Conservation (phyloP, 2,329 filamentous ascomycete species). For the Ophidiomyces ophidiicola region DNA sequence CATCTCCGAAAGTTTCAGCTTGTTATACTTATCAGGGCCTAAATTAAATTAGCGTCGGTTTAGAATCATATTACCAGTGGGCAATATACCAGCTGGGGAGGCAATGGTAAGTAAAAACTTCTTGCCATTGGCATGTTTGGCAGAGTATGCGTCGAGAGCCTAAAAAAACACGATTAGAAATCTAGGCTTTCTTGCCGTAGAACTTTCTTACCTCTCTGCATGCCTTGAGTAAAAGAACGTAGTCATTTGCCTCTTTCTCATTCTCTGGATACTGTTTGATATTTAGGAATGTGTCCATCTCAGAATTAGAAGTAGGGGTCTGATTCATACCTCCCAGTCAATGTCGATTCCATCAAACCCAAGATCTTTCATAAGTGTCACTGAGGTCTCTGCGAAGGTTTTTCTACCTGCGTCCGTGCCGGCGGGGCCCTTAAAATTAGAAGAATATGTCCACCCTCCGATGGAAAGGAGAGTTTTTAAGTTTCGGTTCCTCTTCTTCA, state of each 20-base stretch:
- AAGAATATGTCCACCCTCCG: constrained; percentile 66
- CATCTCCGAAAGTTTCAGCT: constrained; percentile 35
- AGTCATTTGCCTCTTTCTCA: constrained; percentile 24
- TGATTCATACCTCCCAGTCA: constrained; percentile 30
- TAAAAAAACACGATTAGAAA: constrained; percentile 13
- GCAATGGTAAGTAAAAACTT: constrained; percentile 38
- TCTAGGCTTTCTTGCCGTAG: neutral
- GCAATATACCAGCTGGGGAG: constrained; percentile 30
- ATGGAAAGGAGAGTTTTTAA: constrained; percentile 73
- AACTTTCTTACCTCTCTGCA: constrained; percentile 21
- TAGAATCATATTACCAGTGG: neutral
- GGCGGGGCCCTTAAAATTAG: constrained; percentile 60
- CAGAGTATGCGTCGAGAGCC: constrained; percentile 34
- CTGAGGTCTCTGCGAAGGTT: constrained; percentile 55
- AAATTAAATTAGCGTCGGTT: neutral
- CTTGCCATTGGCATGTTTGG: constrained; percentile 27
- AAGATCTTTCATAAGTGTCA: constrained; percentile 61
- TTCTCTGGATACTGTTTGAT: constrained; percentile 23
- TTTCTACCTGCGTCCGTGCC: constrained; percentile 46
- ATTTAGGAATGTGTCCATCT: neutral
- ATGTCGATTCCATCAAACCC: constrained; percentile 49
- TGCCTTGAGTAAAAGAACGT: constrained; percentile 26
- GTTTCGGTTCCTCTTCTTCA: constrained; percentile 64
- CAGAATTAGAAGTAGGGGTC: neutral
- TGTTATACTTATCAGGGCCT: constrained; percentile 36